Base-by-base conservation (phyloP, 2,329 filamentous ascomycete genomes). In the Pestalotiopsis sp. region DNA sequence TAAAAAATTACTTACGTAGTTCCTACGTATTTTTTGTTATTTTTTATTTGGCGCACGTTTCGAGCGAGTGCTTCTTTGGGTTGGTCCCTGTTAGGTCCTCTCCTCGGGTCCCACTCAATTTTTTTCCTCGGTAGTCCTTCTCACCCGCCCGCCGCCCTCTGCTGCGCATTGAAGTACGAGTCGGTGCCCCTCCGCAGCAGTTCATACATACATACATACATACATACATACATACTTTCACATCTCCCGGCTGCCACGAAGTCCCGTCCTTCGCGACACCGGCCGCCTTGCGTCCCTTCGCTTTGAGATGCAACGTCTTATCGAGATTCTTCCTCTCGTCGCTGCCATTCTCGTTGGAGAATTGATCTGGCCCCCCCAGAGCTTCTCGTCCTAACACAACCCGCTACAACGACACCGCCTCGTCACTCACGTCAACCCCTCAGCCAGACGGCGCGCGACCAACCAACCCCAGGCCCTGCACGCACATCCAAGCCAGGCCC, bases 341-440 rank as follows among this genome's bases (percentile, higher is more conserved):
- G 36, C 36, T 63, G 60, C 38, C 60, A 23, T 63, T 63, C 60
- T 38, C 60, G 36, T 31, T 63, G 60, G 60, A 63, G 60, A 38
- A 63, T 63, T 63, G 60, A 63, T 63, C 60, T 63, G 20, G 27
- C 13, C n/a, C 27, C 31, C 13, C 20, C 60, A 38, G 38, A 63
- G 27, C 25, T 41, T 31, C 60, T 17, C 36, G 20, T 38, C 27
- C 45, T 52, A 52, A 20, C 17, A 52, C 45, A 52, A 23, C 45
- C 14, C 6, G 4, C 45, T n/a, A 23, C 31, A 36, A 9, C 31
- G 31, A 52, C 45, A n/a, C 14, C 45, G 7, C 17, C 17, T n/a
- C 4, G 9, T 52, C 14, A 7, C 45, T 7, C 14, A 52, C 45
- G 31, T 36, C 31, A 36, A 36, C 45, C 45, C 45, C 45, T n/a